Base-by-base conservation (phyloP, 1,139 yeast genomes). In the Blastobotrys petasosporus region DNA sequence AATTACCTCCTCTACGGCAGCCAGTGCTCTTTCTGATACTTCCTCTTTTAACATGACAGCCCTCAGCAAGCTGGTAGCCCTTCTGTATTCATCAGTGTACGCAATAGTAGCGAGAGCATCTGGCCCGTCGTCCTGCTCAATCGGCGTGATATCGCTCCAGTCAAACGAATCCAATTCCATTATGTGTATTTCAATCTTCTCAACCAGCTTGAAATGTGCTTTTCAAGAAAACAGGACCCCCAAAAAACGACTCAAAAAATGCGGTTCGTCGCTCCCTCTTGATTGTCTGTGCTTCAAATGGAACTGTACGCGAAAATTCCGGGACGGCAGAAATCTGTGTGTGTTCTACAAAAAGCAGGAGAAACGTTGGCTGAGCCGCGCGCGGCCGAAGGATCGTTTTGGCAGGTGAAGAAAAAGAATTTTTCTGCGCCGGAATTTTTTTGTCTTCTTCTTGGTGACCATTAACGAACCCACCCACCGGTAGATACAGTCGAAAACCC, bases 51-150 rank as follows among this genome's bases (percentile, higher is more conserved):
- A 66, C 76, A 86, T 73, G 32, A 87, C 62, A 0, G 85, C 82
- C 17, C 87, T 68, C 25, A 85, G 65, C 4, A 74, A 62, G 1
- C 85, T 85, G 74, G 86, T 77, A 1, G 77, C 71, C 13, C 63
- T 54, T 51, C 70, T 73, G 67, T 85, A 92, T 48, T 84, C 88
- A 2, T 79, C 83, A 11, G 80, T 72, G 67, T 92, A 94, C 56
- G 86, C 67, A 45, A 92, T 92, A 48, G 78, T 80, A 49, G 95
- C 86, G 33, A 92, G 65, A 2, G 67, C 57, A 52, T 76, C 62
- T 38, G 64, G 64, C 8, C 71, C 74, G 30, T 71, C 75, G 48
- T 73, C 70, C 32, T 62, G 60, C 3, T 58, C 57, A 29, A 60
- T 50, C 2, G 67, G 67, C 10, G 34, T 50, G 9, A 67, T 47